Evolutionary conservation across 768 basidiomycete species (phyloP), one percentile per base, ranked within the genome.

Genomic region (Nevesoporus exiguus): DNA sequence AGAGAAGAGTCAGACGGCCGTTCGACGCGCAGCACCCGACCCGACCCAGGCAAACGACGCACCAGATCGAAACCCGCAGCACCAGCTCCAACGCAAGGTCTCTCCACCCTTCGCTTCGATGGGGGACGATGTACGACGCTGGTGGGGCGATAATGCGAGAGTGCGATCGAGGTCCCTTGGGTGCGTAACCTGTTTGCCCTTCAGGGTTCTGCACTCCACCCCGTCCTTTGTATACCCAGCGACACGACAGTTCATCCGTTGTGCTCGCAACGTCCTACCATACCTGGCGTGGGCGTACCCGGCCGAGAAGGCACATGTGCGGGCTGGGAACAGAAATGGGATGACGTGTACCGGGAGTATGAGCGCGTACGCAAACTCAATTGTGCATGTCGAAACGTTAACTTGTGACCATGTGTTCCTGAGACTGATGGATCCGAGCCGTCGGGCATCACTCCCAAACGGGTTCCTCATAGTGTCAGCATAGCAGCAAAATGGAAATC

Each of bases 401-500:
- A 54, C 27, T 36, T 48, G 3, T 10, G 31, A 25, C 31, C 34
- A 21, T 34, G 19, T 31, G 31, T 19, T 15, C 15, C 15, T 36
- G 34, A 17, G 24, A 48, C n/a, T 48, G 41, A 11, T 62, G 52
- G 55, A 51, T 67, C 54, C 56, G 59, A 48, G 33, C 54, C 45
- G 51, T 49, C 19, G 21, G 31, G 51, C 24, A 40, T 19, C 52
- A 17, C 11, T 3, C 27, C 21, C 31, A n/a, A 37, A 39, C 17
- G 33, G 42, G 42, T 21, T 48, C 11, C 22, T 7, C 15, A 15
- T 11, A n/a, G 37, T 42, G 43, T 36, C 43, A 44, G 29, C 30
- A 46, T 4, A n/a, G 37, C 41, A 30, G 21, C 44, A 42, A 31
- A 36, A 42, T 44, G 47, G 22, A 19, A 52, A 56, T 43, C 39